These are phyloP conservation scores for Lepidium campestre DNA, from an alignment of 441 rosid genomes.

Conservation along the genomic window DNA sequence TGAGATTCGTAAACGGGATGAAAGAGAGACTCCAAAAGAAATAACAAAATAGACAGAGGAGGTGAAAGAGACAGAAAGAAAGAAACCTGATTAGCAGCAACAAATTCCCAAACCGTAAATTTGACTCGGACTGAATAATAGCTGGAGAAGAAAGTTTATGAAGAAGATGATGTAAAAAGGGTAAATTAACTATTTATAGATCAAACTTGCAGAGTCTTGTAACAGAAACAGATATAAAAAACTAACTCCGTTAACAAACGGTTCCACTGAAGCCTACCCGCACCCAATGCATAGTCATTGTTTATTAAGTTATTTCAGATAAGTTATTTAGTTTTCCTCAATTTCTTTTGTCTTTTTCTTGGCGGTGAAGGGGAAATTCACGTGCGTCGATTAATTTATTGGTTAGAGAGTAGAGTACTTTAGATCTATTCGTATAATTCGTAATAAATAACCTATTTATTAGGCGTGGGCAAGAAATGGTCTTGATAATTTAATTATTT, in stretches of 20 bases:
- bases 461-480: conserved; percentile 2
- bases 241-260: background rate
- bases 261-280: background rate
- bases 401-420: background rate
- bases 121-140: background rate
- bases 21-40: background rate
- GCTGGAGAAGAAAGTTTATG: background rate
- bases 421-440: background rate
- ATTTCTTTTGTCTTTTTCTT: background rate
- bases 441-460: background rate
- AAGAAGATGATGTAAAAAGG: background rate
- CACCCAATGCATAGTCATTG: background rate
- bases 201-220: background rate
- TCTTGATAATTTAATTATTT: background rate
- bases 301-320: background rate
- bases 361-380: background rate
- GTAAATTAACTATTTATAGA: background rate
- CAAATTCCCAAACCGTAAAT: background rate
- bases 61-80: background rate
- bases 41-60: background rate
- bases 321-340: background rate
- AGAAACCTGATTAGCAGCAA: background rate
- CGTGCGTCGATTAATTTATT: background rate
- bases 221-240: background rate
- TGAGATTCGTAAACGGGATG: background rate